phyloP scores from a whole-genome alignment of 192 early-diverging fungal species.

The Coemansia sp. region DNA sequence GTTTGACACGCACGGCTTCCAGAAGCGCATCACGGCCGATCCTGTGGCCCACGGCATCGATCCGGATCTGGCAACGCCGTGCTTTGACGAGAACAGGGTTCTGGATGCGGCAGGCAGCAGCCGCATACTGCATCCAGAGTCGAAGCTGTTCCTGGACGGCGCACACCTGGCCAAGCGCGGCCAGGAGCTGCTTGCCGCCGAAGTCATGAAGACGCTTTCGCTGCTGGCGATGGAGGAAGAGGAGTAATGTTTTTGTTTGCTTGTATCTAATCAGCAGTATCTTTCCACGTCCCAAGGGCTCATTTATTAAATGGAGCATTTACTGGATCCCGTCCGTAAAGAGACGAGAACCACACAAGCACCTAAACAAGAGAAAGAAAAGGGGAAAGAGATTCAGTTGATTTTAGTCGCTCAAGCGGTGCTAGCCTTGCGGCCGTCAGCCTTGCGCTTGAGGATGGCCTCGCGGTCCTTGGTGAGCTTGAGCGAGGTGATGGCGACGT shows the following conservation, averaged over 20 bases:
- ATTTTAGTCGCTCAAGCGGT: slow-evolving; percentile 17
- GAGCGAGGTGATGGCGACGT: slow-evolving; percentile 94
- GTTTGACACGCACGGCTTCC: slow-evolving; percentile 44
- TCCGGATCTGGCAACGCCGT: slow-evolving; percentile 16
- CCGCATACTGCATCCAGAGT: slow-evolving; percentile 7
- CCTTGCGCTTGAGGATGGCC: slow-evolving; percentile 89
- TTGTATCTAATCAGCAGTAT: too few relatives aligned
- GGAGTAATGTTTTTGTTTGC: too few relatives aligned
- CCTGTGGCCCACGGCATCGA: slow-evolving; percentile 27
- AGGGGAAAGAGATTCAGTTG: neutral
- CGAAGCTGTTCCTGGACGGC: slow-evolving; percentile 37
- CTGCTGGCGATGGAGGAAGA: slow-evolving; percentile 1
- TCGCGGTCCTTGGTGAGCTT: slow-evolving; percentile 98
- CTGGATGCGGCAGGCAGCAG: neutral
- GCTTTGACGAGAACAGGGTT: neutral
- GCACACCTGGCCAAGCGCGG: slow-evolving; percentile 42
- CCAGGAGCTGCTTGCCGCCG: slow-evolving; percentile 33
- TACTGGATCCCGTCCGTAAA: too few relatives aligned
- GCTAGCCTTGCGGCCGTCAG: slow-evolving; percentile 40
- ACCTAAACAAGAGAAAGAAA: neutral
- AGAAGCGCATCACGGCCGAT: slow-evolving; percentile 18
- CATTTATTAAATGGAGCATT: too few relatives aligned
- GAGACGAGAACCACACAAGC: neutral
- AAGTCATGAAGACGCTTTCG: slow-evolving; percentile 17
- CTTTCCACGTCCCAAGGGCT: too few relatives aligned